Evolutionary conservation across 495 filamentous ascomycete genomes (phyloP).

Genomic region (Astrocystis sublimbata): DNA sequence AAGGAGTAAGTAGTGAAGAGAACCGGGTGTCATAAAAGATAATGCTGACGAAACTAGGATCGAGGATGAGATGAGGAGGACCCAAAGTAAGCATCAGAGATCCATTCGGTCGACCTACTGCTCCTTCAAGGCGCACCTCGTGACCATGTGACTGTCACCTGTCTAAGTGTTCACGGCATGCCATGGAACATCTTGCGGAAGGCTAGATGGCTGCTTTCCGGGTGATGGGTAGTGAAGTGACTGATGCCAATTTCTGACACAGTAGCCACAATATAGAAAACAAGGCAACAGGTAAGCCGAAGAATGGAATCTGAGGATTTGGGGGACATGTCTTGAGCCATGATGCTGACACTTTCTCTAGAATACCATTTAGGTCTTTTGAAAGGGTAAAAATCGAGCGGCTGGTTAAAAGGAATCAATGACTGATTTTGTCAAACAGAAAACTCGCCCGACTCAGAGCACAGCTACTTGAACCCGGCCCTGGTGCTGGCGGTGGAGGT

Average conservation of each 20-base stretch:
- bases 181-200: slow-evolving; percentile 6
- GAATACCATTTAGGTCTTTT: slow-evolving; percentile 98
- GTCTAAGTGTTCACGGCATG: not conserved
- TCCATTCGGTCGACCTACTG: slow-evolving; percentile 19
- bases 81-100: slow-evolving; percentile 72
- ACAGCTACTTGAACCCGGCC: slow-evolving; percentile 89
- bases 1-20: slow-evolving; percentile 72
- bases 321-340: not conserved
- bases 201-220: not conserved
- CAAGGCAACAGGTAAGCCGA: slow-evolving; percentile 86
- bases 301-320: not conserved
- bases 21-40: not conserved
- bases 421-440: slow-evolving; percentile 45
- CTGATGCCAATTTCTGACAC: slow-evolving; percentile 25
- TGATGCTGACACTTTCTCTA: slow-evolving; percentile 37
- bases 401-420: not conserved
- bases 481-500: slow-evolving; percentile 73
- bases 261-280: slow-evolving; percentile 66
- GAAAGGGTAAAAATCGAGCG: slow-evolving; percentile 69
- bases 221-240: slow-evolving; percentile 7
- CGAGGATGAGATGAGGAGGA: slow-evolving; percentile 98
- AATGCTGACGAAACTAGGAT: slow-evolving; percentile 63
- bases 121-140: slow-evolving; percentile 8
- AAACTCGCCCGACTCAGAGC: slow-evolving; percentile 95
- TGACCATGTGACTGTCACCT: slow-evolving; percentile 2